Evolutionary conservation across 2,329 filamentous ascomycete species (phyloP).

Genomic region (Hymenoscyphus albidus): DNA sequence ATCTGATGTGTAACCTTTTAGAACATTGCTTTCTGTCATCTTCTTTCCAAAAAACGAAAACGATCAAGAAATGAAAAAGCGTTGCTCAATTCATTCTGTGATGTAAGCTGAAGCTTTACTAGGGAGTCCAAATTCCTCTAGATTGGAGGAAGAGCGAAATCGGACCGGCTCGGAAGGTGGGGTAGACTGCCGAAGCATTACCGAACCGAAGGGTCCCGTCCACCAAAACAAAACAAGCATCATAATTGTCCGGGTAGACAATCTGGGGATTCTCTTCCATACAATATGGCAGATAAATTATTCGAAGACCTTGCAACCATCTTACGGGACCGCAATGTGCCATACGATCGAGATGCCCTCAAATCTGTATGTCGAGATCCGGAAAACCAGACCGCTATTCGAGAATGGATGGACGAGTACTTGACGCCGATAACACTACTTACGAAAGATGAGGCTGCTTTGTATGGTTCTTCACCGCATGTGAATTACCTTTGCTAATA

Average conservation of each 20-base stretch:
- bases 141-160: neutral
- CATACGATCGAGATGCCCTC: constrained; percentile 30
- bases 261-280: neutral
- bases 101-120: neutral
- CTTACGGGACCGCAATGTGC: constrained; percentile 31
- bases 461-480: constrained; percentile 38
- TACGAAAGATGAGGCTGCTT: constrained; percentile 49
- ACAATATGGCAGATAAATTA: constrained; percentile 27
- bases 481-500: constrained; percentile 10
- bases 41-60: constrained; percentile 1
- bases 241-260: constrained; percentile 17
- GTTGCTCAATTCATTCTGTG: neutral
- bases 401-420: constrained; percentile 48
- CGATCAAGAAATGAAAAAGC: neutral
- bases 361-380: constrained; percentile 27
- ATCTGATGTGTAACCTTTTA: constrained; percentile 18
- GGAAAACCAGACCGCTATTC: constrained; percentile 26
- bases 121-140: neutral
- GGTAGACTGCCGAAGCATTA: constrained; percentile 14
- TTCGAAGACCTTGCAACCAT: constrained; percentile 27
- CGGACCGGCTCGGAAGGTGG: constrained; percentile 5
- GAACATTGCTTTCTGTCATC: constrained; percentile 19
- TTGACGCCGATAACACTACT: constrained; percentile 50
- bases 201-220: constrained; percentile 12
- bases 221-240: constrained; percentile 18